phyloP scores from a whole-genome alignment of 1,139 yeast species.

The Suhomyces bokatorum region DNA sequence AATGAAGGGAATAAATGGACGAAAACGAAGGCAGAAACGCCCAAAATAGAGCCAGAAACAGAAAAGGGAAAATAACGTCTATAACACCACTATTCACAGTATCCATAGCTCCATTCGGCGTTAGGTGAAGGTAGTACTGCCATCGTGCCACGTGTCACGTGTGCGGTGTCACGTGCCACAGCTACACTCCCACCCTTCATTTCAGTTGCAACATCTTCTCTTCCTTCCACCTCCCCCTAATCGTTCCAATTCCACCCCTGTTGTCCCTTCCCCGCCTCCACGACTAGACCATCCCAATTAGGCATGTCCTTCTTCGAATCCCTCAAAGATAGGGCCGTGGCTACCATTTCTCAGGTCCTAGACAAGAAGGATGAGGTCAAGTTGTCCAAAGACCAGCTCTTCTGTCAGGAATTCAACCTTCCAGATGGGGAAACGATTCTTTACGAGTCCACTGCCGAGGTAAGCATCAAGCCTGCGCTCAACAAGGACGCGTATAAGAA shows the following conservation, averaged over 20 bases:
- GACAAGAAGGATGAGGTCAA: constrained; percentile 37
- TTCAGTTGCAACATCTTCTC: constrained; percentile 2
- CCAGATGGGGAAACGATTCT: constrained; percentile 71
- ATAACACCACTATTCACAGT: too few relatives aligned
- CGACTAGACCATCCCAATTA: neutral
- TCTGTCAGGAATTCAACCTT: constrained; percentile 63
- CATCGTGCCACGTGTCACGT: too few relatives aligned
- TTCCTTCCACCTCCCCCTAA: neutral
- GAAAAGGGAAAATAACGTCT: too few relatives aligned
- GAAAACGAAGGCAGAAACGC: too few relatives aligned
- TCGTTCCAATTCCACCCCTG: neutral
- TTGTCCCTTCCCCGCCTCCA: neutral
- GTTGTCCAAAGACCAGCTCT: constrained; percentile 64
- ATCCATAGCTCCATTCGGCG: too few relatives aligned
- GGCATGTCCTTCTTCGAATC: constrained; percentile 29
- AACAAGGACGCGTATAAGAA: constrained; percentile 28
- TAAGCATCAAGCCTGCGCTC: constrained; percentile 50
- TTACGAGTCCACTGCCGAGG: constrained; percentile 69
- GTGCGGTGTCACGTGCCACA: neutral
- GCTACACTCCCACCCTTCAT: constrained; percentile 2
- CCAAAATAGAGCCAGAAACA: too few relatives aligned
- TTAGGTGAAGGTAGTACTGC: too few relatives aligned
- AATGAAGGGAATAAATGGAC: too few relatives aligned
- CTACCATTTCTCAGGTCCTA: constrained; percentile 42
- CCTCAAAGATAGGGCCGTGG: constrained; percentile 25